A percentile compares a stretch with the other conserved stretches of the same genome.
Evolutionary conservation across 164 flowering plant genomes (phyloP).

Genomic region (Stephania yunnanensis): DNA sequence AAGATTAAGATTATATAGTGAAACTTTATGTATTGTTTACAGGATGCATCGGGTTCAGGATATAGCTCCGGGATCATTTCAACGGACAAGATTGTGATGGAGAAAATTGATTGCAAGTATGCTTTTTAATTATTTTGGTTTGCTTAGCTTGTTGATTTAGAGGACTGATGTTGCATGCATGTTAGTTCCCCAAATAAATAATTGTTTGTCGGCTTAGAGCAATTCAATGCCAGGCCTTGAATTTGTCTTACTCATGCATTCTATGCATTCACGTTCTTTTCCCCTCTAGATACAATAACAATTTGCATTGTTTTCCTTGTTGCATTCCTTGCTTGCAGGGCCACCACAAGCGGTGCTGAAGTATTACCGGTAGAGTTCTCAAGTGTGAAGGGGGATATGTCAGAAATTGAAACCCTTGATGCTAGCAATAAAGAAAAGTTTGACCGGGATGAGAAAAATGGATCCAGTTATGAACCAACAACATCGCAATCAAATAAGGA

Average conservation of each 20-base stretch:
- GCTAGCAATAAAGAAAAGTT: constrained; percentile 26
- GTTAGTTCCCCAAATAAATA: not conserved
- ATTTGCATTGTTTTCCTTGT: not conserved
- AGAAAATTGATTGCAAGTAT: constrained; percentile 30
- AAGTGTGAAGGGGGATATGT: constrained; percentile 25
- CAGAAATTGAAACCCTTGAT: constrained; percentile 28
- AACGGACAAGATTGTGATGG: constrained; percentile 18
- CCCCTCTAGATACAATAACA: not conserved
- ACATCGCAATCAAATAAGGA: constrained; percentile 42
- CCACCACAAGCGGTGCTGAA: constrained; percentile 23
- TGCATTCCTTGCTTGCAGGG: constrained; percentile 26
- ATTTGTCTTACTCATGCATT: not conserved
- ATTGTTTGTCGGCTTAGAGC: not conserved
- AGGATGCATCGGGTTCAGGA: constrained; percentile 34
- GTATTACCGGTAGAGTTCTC: constrained; percentile 24
- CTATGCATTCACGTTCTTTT: not conserved
- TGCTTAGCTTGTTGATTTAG: not conserved
- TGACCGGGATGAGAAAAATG: constrained; percentile 33
- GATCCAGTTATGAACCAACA: constrained; percentile 31
- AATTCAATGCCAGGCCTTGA: no score
- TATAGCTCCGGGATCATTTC: constrained; percentile 26
- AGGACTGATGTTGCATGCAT: not conserved
- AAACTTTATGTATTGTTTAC: constrained; percentile 15
- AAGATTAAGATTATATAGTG: constrained; percentile 2
- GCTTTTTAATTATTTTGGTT: not conserved